phyloP scores from a whole-genome alignment of 2,329 filamentous ascomycete genomes.

The Lachnellula suecica region DNA sequence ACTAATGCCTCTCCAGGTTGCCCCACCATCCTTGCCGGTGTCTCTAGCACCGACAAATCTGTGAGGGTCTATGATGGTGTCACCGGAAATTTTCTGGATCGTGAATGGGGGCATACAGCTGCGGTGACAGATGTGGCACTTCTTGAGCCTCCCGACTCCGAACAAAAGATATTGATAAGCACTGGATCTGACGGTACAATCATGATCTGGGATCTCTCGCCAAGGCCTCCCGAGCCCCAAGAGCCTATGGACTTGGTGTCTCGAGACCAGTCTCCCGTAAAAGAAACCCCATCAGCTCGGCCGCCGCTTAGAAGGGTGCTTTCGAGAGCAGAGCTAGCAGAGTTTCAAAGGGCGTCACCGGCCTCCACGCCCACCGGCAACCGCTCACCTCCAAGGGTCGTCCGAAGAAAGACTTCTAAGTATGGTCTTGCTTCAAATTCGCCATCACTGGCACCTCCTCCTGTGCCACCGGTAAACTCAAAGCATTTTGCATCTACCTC shows the following conservation, averaged over 20 bases:
- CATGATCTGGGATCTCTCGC: conserved; percentile 64
- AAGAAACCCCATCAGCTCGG: conserved; percentile 53
- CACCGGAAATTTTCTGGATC: conserved; percentile 73
- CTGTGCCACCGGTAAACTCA: conserved; percentile 21
- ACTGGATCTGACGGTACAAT: conserved; percentile 79
- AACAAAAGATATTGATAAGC: conserved; percentile 62
- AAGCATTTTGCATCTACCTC: conserved; percentile 30
- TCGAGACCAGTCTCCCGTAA: conserved; percentile 35
- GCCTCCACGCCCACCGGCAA: conserved; percentile 40
- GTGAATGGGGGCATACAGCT: conserved; percentile 95
- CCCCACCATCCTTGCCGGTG: conserved; percentile 72
- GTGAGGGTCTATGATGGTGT: conserved; percentile 84
- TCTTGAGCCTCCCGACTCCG: conserved; percentile 55
- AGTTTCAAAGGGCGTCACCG: conserved; percentile 62
- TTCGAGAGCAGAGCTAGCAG: conserved; percentile 82
- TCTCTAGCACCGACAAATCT: conserved; percentile 94
- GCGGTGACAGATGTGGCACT: conserved; percentile 84
- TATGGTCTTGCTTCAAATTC: conserved; percentile 49
- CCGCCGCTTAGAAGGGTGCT: conserved; percentile 82
- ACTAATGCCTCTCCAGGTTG: conserved; percentile 17
- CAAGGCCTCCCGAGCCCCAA: conserved; percentile 18
- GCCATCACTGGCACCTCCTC: conserved; percentile 41
- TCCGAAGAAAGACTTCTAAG: conserved; percentile 54
- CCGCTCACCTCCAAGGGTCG: conserved; percentile 53
- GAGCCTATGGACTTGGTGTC: conserved; percentile 20